Conservation (phyloP, 2,329 filamentous ascomycete genomes). For the Phoma herbarum region DNA sequence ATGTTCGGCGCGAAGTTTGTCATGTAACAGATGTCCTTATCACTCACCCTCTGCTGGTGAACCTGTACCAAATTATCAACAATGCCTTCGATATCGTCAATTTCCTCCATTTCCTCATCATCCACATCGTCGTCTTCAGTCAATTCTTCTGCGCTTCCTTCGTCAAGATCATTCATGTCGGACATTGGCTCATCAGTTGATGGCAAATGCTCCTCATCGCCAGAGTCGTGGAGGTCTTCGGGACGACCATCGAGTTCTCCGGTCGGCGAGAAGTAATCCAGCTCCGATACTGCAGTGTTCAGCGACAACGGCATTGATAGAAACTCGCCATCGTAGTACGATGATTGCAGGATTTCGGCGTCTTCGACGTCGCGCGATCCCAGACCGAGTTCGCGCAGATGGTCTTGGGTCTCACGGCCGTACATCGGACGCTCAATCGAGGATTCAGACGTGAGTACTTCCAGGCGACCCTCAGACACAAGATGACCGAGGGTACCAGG, state of each 20-base stretch:
- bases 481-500: neutral
- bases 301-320: neutral
- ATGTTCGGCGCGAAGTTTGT: conserved; percentile 34
- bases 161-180: neutral
- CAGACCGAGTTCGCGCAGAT: neutral
- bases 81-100: conserved; percentile 26
- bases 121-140: conserved; percentile 9
- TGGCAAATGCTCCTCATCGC: too few species aligned
- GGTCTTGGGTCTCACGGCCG: neutral
- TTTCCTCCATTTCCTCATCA: conserved; percentile 28
- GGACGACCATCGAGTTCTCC: neutral
- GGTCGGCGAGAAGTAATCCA: conserved; percentile 1
- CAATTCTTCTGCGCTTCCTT: conserved; percentile 12
- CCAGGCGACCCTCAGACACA: neutral
- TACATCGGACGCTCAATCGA: neutral
- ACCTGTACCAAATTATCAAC: conserved; percentile 26
- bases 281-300: conserved; percentile 1
- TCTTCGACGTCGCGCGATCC: neutral
- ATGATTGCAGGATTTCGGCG: neutral
- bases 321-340: neutral
- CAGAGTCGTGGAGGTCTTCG: neutral
- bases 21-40: conserved; percentile 28
- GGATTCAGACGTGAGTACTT: neutral
- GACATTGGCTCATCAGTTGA: neutral
- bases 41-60: conserved; percentile 15